Evolutionary conservation across 345 rosid genomes (phyloP).

Genomic region (Citrus medica): DNA sequence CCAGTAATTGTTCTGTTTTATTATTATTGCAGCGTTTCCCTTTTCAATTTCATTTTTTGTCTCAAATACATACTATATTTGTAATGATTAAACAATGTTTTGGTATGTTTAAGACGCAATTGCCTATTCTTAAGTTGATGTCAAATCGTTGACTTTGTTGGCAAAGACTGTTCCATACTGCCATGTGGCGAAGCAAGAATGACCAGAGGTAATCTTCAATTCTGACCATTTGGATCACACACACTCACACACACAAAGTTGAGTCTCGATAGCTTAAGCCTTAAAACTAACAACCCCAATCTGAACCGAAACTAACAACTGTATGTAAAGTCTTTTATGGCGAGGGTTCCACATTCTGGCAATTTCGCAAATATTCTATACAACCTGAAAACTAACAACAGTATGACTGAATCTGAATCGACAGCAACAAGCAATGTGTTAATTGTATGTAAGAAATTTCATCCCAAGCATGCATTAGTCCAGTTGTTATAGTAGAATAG

Average conservation of each 20-base stretch:
- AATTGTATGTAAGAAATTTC: background rate
- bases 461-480: background rate
- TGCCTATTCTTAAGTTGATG: background rate
- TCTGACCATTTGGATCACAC: no score
- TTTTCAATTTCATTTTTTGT: background rate
- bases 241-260: no score
- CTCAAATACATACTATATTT: background rate
- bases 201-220: background rate
- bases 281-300: no score
- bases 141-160: background rate
- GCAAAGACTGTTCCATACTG: background rate
- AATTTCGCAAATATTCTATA: no score
- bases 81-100: background rate
- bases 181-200: background rate
- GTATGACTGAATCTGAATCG: background rate
- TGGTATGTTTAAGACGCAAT: background rate
- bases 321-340: no score
- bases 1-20: background rate
- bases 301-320: no score
- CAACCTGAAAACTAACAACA: no score
- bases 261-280: no score
- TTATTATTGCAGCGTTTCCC: background rate
- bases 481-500: background rate
- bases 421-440: background rate
- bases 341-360: no score